These are phyloP conservation scores for Passalora sequoiae DNA, from an alignment of 2,329 filamentous ascomycete genomes.

Conservation along the genomic window DNA sequence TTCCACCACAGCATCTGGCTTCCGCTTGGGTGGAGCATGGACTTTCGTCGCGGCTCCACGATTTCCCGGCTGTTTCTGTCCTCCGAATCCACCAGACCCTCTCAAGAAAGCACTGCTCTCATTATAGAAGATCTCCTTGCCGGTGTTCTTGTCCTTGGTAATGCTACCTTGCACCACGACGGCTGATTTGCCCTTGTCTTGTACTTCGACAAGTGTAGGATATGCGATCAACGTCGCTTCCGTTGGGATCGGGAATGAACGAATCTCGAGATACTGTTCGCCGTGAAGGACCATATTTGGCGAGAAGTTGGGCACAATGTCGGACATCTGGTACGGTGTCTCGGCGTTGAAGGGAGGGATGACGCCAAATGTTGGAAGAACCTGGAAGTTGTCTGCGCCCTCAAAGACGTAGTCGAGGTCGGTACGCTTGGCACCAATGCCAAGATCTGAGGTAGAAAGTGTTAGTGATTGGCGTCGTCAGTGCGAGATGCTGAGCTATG, in stretches of 20 bases:
- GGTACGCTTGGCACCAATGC: conserved; percentile 82
- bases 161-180: conserved; percentile 74
- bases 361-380: conserved; percentile 90
- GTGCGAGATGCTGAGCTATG: neutral
- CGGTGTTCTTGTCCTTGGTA: conserved; percentile 77
- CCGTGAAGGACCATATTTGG: conserved; percentile 99
- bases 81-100: conserved; percentile 85
- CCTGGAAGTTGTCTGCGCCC: conserved; percentile 85
- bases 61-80: conserved; percentile 68
- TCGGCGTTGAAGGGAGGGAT: conserved; percentile 87
- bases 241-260: conserved; percentile 86
- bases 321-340: conserved; percentile 70
- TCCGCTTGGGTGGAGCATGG: conserved; percentile 71
- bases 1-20: conserved; percentile 77
- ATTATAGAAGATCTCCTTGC: conserved; percentile 94
- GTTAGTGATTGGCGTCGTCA: conserved; percentile 19
- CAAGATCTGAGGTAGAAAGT: conserved; percentile 54
- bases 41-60: conserved; percentile 73
- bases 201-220: conserved; percentile 81
- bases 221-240: conserved; percentile 69
- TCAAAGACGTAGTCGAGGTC: conserved; percentile 88
- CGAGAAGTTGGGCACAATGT: conserved; percentile 90
- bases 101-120: conserved; percentile 90
- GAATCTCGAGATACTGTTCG: conserved; percentile 95
- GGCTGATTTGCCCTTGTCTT: conserved; percentile 90